Evolutionary conservation across 106 monocot species (phyloP).

Genomic region (Agapanthus africanus): DNA sequence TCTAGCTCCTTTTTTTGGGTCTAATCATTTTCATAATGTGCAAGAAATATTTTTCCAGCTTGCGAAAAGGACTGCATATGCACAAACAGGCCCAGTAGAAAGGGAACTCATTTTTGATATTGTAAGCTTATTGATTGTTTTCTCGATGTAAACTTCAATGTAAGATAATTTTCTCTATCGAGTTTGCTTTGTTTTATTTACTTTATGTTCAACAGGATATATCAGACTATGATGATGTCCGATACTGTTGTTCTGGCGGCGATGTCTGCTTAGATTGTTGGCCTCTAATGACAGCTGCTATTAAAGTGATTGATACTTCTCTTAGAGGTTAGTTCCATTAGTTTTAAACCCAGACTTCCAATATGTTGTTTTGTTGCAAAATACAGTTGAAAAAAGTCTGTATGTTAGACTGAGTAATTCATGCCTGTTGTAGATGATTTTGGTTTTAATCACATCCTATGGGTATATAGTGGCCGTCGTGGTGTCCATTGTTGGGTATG

Average conservation of each 20-base stretch:
- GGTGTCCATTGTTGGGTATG: constrained; percentile 99
- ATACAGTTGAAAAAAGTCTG: not conserved
- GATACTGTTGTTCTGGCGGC: constrained; percentile 94
- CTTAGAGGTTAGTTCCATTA: constrained; percentile 60
- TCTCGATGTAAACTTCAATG: not conserved
- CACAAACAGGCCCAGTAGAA: constrained; percentile 77
- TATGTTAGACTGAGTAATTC: not conserved
- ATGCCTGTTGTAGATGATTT: constrained; percentile 70
- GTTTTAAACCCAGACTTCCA: not conserved
- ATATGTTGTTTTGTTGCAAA: not conserved
- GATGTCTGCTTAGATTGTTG: constrained; percentile 88
- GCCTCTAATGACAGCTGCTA: constrained; percentile 95
- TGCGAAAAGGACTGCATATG: constrained; percentile 74
- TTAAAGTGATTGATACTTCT: constrained; percentile 81
- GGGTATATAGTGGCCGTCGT: constrained; percentile 98
- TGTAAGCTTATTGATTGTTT: constrained; percentile 42
- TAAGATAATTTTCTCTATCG: not conserved
- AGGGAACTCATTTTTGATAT: constrained; percentile 97
- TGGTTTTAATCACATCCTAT: constrained; percentile 93
- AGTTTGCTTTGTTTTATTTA: not conserved
- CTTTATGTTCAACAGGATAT: constrained; percentile 55
- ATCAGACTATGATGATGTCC: constrained; percentile 91
- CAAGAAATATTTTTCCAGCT: constrained; percentile 36
- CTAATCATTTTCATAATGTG: not conserved
- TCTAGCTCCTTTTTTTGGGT: constrained; percentile 2